A percentile compares a stretch with the other conserved stretches of the same genome.
Conservation (phyloP, 1,284 basidiomycete genomes). For the Bjerkandera adusta region DNA sequence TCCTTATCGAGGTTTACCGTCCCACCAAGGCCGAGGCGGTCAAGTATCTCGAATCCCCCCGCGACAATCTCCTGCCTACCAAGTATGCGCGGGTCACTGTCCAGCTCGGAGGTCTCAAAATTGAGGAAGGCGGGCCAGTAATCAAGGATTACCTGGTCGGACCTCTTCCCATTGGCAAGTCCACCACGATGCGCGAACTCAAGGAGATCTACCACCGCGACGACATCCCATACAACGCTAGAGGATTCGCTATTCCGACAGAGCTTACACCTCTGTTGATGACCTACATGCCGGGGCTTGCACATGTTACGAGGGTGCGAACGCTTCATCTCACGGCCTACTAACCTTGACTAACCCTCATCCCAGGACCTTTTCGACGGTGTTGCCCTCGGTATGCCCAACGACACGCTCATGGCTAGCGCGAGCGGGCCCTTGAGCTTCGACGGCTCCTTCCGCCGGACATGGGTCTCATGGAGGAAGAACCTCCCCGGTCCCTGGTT, state of each 20-base stretch:
- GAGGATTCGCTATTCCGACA: constrained; percentile 35
- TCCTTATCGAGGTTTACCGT: constrained; percentile 46
- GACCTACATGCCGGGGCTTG: constrained; percentile 30
- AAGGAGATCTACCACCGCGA: constrained; percentile 52
- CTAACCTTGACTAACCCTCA: constrained; percentile 11
- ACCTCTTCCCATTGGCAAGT: constrained; percentile 44
- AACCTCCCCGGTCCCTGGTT: constrained; percentile 51
- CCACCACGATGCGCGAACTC: constrained; percentile 37
- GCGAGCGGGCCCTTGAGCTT: constrained; percentile 52
- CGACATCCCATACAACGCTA: constrained; percentile 50
- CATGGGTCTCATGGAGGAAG: constrained; percentile 48
- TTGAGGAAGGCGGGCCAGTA: constrained; percentile 31
- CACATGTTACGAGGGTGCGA: constrained; percentile 40
- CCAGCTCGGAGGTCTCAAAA: constrained; percentile 43
- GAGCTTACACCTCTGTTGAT: constrained; percentile 37
- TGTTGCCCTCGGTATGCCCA: constrained; percentile 34
- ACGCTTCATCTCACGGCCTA: not conserved
- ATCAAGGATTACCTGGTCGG: constrained; percentile 57
- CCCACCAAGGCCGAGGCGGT: constrained; percentile 51
- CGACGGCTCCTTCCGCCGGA: constrained; percentile 56
- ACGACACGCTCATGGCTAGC: constrained; percentile 46
- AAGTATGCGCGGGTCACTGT: constrained; percentile 48
- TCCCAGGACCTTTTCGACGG: constrained; percentile 43
- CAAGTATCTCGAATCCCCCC: constrained; percentile 40
- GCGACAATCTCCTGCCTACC: constrained; percentile 26